Evolutionary conservation across 164 flowering plant species (phyloP).

Genomic region (Cinnamomum micranthum): DNA sequence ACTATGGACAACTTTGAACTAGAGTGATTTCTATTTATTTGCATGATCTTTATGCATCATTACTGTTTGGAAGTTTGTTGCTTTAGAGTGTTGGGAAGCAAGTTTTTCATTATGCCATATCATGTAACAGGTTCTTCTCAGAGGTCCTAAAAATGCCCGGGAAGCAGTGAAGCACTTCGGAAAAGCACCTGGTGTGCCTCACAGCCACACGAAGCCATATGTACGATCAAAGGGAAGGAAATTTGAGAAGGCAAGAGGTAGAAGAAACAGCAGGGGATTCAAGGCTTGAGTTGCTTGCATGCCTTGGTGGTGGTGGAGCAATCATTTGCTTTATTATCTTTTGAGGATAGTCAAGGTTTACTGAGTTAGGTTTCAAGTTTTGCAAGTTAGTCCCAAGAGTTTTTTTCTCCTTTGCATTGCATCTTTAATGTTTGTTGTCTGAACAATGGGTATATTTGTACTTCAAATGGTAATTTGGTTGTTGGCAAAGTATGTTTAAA

Average conservation of each 20-base stretch:
- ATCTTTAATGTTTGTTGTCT: not conserved
- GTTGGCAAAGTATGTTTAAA: too few species aligned
- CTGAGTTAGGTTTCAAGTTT: not conserved
- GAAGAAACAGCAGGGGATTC: constrained; percentile 23
- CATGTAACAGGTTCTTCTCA: constrained; percentile 10
- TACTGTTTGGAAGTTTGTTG: too few species aligned
- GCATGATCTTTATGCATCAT: too few species aligned
- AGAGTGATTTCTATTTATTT: too few species aligned
- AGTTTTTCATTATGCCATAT: not conserved
- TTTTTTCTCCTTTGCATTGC: not conserved
- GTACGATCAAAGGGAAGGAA: constrained; percentile 21
- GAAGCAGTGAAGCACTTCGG: constrained; percentile 22
- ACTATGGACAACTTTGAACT: too few species aligned
- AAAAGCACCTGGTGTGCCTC: constrained; percentile 23
- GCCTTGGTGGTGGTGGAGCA: too few species aligned
- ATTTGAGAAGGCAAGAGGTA: constrained; percentile 21
- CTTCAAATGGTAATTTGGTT: not conserved
- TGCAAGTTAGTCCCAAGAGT: not conserved
- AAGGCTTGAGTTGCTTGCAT: not conserved
- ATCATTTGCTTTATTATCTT: not conserved
- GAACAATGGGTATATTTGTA: not conserved
- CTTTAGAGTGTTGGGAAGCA: not conserved
- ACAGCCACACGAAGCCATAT: constrained; percentile 23
- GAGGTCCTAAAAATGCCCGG: constrained; percentile 19
- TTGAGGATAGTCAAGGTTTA: not conserved